These are phyloP conservation scores for Paramyrothecium sp. DNA, from an alignment of 2,329 filamentous ascomycete species.

Conservation along the genomic window DNA sequence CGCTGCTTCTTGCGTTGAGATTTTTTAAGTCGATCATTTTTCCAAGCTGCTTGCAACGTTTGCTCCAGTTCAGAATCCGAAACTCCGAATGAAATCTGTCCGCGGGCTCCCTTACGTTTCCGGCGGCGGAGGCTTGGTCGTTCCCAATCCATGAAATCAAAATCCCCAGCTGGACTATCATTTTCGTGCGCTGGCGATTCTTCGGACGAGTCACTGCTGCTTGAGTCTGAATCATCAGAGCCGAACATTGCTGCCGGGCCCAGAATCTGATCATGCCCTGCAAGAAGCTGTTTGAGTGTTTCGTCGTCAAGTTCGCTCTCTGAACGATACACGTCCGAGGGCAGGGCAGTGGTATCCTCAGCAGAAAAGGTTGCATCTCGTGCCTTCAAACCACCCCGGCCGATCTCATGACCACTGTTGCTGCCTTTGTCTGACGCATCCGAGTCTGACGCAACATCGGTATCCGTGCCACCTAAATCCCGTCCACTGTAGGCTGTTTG, in stretches of 20 bases:
- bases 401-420: background rate
- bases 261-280: conserved; percentile 15
- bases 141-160: conserved; percentile 85
- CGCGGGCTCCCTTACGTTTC: conserved; percentile 62
- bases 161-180: conserved; percentile 54
- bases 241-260: conserved; percentile 2
- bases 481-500: conserved; percentile 53
- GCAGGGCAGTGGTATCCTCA: background rate
- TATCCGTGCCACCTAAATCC: conserved; percentile 24
- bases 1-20: conserved; percentile 67
- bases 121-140: conserved; percentile 62
- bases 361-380: background rate
- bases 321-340: conserved; percentile 4
- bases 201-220: conserved; percentile 12
- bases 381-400: background rate
- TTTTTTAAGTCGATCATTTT: conserved; percentile 70
- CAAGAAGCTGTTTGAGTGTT: conserved; percentile 20
- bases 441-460: conserved; percentile 8
- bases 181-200: conserved; percentile 25
- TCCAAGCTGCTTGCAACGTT: conserved; percentile 57
- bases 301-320: conserved; percentile 22
- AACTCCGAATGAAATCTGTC: conserved; percentile 48
- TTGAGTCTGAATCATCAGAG: conserved; percentile 11
- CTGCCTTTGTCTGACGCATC: background rate
- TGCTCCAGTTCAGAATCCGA: conserved; percentile 67